These are phyloP conservation scores for Euphorbia peplus DNA, from an alignment of 345 rosid genomes.

Conservation along the genomic window DNA sequence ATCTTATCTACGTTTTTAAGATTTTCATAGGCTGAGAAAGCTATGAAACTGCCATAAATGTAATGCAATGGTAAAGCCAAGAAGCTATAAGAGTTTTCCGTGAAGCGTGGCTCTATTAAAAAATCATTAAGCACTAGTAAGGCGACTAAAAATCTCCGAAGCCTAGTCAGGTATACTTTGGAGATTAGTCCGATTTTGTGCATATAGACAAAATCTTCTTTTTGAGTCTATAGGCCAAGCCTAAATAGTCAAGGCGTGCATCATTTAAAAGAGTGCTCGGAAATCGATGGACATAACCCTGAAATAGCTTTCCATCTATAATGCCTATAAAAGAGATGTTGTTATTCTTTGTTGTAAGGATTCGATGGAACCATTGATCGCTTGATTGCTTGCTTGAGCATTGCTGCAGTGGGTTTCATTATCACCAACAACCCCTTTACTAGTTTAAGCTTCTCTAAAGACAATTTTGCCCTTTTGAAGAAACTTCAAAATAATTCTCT, in stretches of 20 bases:
- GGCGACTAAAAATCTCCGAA: too few relatives aligned
- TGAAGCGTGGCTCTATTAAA: constrained; percentile 79
- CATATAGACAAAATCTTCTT: too few relatives aligned
- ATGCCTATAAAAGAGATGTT: constrained; percentile 25
- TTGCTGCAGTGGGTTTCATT: not conserved
- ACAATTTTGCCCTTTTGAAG: too few relatives aligned
- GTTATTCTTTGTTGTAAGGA: not conserved
- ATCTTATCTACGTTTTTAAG: constrained; percentile 31
- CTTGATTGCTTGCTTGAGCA: not conserved
- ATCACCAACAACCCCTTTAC: too few relatives aligned
- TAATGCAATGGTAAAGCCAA: constrained; percentile 56
- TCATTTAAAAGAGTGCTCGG: too few relatives aligned
- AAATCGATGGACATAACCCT: constrained; percentile 60
- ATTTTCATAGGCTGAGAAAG: constrained; percentile 63
- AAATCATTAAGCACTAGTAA: too few relatives aligned
- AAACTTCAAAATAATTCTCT: too few relatives aligned
- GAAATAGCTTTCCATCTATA: constrained; percentile 57
- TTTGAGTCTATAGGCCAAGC: too few relatives aligned
- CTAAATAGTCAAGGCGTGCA: too few relatives aligned
- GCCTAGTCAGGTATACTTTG: too few relatives aligned
- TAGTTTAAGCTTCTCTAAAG: too few relatives aligned
- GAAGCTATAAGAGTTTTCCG: constrained; percentile 54
- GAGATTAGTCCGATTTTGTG: too few relatives aligned
- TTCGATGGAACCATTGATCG: not conserved
- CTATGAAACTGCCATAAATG: constrained; percentile 72